A percentile compares a stretch with the other conserved stretches of the same genome.
Conservation (phyloP, 768 basidiomycete species). For the Lenzites betulinus region DNA sequence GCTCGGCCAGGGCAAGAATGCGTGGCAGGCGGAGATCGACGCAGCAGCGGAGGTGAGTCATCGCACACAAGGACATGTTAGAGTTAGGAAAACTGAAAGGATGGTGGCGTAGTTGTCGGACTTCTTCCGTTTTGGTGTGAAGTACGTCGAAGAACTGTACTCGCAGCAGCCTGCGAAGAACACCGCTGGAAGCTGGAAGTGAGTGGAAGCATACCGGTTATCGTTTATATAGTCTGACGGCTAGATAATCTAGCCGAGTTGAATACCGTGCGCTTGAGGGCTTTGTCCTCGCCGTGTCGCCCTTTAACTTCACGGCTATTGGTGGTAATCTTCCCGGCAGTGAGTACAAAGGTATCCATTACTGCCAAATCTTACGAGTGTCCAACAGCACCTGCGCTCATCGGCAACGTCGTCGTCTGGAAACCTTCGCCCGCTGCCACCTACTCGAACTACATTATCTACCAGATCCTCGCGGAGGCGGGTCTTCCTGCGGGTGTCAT, state of each 20-base stretch:
- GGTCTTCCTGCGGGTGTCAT: constrained; percentile 94
- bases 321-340: constrained; percentile 90
- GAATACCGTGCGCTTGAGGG: constrained; percentile 99
- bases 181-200: constrained; percentile 92
- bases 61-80: not conserved
- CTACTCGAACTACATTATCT: constrained; percentile 91
- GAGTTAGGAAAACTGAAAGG: not conserved
- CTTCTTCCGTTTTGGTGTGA: constrained; percentile 96
- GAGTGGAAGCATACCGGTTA: constrained; percentile 37
- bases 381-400: constrained; percentile 75
- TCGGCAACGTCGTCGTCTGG: constrained; percentile 96
- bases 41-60: constrained; percentile 89
- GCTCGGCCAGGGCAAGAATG: constrained; percentile 98
- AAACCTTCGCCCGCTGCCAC: constrained; percentile 96
- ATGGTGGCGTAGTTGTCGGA: constrained; percentile 61
- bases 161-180: constrained; percentile 88
- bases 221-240: not conserved
- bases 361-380: not conserved
- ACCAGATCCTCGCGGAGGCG: constrained; percentile 91
- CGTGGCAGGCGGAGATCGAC: constrained; percentile 99
- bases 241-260: constrained; percentile 60
- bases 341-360: constrained; percentile 41
- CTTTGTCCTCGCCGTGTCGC: constrained; percentile 96
- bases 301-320: constrained; percentile 99
- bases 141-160: constrained; percentile 96